Base-by-base conservation (phyloP, 1,284 basidiomycete species). In the Ceratobasidium sp. region DNA sequence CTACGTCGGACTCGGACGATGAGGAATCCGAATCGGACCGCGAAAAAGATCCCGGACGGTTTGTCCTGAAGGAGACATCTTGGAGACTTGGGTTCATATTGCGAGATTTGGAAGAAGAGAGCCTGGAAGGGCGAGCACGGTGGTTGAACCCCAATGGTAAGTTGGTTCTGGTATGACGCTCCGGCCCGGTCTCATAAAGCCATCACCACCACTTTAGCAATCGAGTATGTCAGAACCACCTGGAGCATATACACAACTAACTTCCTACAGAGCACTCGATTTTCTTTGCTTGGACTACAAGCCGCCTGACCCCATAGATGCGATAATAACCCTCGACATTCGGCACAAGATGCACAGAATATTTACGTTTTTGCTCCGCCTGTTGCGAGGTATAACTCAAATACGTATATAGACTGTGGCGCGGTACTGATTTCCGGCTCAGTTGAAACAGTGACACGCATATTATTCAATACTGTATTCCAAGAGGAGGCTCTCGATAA, bases 231-330 rank as follows among this genome's bases (percentile, higher is more conserved):
- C 6, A n/a, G n/a, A n/a, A n/a, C n/a, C n/a, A n/a, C n/a, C n/a
- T n/a, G n/a, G n/a, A 36, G 33, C 11, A 36, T 36, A 36, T 36
- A 36, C 11, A 4, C 33, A 11, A 36, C n/a, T 11, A 41, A 59
- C 52, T 30, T n/a, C 49, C n/a, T 60, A 16, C 69, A 89, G 90
- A 77, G 91, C 93, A 7, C 77, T 95, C 44, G 93, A 95, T 77
- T 95, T 94, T 74, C 77, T 95, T 16, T 91, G 91, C 75, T 86
- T 95, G 79, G 86, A 91, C 71, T 95, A 95, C 77, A 88, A 88
- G 72, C 87, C 91, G 13, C 90, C 91, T 0, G 80, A 82, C 23
- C 84, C 90, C 0, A 79, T 95, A 42, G 83, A 86, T 53, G 81
- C 87, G 8, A 75, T 95, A 7, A 87, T 95, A 36, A 85, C 90